These are phyloP conservation scores for Volvariella volvacea DNA, from an alignment of 1,284 basidiomycete genomes.

Conservation along the genomic window DNA sequence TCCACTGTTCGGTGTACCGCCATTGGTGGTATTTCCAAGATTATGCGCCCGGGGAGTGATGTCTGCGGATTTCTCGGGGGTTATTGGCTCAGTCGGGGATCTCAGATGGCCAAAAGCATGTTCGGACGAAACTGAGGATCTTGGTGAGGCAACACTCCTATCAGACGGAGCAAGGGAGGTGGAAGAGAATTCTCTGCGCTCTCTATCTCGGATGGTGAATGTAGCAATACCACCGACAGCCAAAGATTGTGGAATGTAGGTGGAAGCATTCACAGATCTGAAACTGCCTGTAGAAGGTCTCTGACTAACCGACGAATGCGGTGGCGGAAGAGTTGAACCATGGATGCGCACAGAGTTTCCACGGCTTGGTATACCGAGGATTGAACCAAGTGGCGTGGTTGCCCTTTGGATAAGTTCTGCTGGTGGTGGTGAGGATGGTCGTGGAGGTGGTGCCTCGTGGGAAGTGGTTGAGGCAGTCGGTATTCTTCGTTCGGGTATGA, in stretches of 20 bases:
- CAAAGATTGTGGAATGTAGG: too few relatives aligned
- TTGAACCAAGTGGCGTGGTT: conserved; percentile 71
- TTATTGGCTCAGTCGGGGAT: conserved; percentile 23
- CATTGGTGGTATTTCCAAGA: conserved; percentile 11
- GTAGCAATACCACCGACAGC: too few relatives aligned
- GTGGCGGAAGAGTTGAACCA: conserved; percentile 68
- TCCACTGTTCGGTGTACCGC: conserved; percentile 4
- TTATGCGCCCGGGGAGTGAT: conserved; percentile 24
- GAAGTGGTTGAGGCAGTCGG: conserved; percentile 39
- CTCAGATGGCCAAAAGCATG: conserved; percentile 37
- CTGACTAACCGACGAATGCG: conserved; percentile 56
- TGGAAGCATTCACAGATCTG: conserved; percentile 42
- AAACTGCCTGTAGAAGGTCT: conserved; percentile 76
- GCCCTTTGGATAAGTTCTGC: conserved; percentile 83
- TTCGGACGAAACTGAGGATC: conserved; percentile 76
- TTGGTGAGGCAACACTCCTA: conserved; percentile 57
- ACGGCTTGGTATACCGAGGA: conserved; percentile 38
- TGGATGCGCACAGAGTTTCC: conserved; percentile 43
- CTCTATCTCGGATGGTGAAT: too few relatives aligned
- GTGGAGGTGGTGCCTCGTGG: conserved; percentile 61
- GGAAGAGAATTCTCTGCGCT: conserved; percentile 48
- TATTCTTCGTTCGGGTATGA: conserved; percentile 61
- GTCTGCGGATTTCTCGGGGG: conserved; percentile 36
- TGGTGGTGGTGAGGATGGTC: conserved; percentile 86
- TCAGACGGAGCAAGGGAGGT: conserved; percentile 58